Evolutionary conservation across 1,139 yeast species (phyloP).

Genomic region (Candida albicans): DNA sequence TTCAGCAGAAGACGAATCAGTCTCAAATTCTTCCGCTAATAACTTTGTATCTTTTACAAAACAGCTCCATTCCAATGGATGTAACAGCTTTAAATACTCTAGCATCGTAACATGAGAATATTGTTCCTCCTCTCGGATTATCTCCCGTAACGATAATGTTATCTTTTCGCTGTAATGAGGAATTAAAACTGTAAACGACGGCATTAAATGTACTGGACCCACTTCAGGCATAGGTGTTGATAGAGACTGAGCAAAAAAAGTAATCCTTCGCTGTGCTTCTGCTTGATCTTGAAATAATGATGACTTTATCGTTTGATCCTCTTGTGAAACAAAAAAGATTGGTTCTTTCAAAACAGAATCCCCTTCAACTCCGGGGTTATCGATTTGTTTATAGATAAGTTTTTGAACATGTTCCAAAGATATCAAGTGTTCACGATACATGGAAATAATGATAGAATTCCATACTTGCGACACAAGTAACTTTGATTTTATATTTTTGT

Average conservation of each 20-base stretch:
- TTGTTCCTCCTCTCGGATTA: conserved; percentile 47
- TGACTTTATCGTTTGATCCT: conserved; percentile 43
- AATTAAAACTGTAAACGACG: conserved; percentile 50
- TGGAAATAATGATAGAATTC: conserved; percentile 55
- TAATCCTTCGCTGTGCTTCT: conserved; percentile 52
- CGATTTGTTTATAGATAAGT: conserved; percentile 42
- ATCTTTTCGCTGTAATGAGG: conserved; percentile 56
- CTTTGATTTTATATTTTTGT: conserved; percentile 31
- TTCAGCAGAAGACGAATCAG: conserved; percentile 28
- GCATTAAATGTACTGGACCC: conserved; percentile 43
- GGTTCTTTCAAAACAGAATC: conserved; percentile 42
- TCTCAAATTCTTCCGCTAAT: conserved; percentile 46
- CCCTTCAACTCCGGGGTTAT: conserved; percentile 24
- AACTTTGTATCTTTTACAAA: conserved; percentile 52
- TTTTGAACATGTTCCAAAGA: conserved; percentile 52
- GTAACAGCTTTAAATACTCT: conserved; percentile 52
- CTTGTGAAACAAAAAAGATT: conserved; percentile 50
- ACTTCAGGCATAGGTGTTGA: conserved; percentile 55
- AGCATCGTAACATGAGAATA: conserved; percentile 50
- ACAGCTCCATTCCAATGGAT: conserved; percentile 52
- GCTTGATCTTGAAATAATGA: conserved; percentile 35
- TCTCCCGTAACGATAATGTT: conserved; percentile 46
- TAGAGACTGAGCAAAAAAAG: conserved; percentile 55
- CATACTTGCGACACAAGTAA: conserved; percentile 48
- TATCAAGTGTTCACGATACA: conserved; percentile 56